These are phyloP conservation scores for Fusarium sp. DNA, from an alignment of 2,329 filamentous ascomycete species.

Conservation along the genomic window DNA sequence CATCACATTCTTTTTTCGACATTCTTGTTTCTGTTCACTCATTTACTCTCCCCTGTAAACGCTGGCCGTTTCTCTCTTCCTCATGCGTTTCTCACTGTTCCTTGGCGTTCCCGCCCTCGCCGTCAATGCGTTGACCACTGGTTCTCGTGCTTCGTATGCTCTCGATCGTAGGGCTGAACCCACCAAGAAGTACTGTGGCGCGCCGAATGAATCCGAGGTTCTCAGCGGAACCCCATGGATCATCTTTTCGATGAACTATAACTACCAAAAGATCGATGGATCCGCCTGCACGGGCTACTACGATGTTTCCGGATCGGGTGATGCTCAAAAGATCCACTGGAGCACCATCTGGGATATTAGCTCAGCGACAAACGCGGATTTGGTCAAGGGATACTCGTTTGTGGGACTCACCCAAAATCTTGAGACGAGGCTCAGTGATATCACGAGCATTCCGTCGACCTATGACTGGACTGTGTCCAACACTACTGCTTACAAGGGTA, in stretches of 20 bases:
- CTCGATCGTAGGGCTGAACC: conserved; percentile 9
- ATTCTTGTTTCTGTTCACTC: neutral
- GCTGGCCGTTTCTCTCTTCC: neutral
- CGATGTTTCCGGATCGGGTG: conserved; percentile 19
- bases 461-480: conserved; percentile 26
- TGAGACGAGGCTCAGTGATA: conserved; percentile 27
- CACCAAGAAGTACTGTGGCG: conserved; percentile 26
- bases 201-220: conserved; percentile 34
- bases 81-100: conserved; percentile 6
- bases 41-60: neutral
- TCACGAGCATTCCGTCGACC: conserved; percentile 27
- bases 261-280: conserved; percentile 32
- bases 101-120: neutral
- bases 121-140: conserved; percentile 1
- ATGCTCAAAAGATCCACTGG: conserved; percentile 21
- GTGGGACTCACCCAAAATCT: conserved; percentile 33
- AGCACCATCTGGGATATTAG: conserved; percentile 39
- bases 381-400: conserved; percentile 42
- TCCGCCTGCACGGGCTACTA: conserved; percentile 36
- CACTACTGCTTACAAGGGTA: conserved; percentile 39
- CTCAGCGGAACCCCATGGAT: conserved; percentile 36
- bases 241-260: conserved; percentile 43
- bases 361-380: conserved; percentile 1
- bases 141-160: neutral
- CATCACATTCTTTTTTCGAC: neutral